Conservation (phyloP, 2,329 filamentous ascomycete genomes). For the Epichloe typhina region DNA sequence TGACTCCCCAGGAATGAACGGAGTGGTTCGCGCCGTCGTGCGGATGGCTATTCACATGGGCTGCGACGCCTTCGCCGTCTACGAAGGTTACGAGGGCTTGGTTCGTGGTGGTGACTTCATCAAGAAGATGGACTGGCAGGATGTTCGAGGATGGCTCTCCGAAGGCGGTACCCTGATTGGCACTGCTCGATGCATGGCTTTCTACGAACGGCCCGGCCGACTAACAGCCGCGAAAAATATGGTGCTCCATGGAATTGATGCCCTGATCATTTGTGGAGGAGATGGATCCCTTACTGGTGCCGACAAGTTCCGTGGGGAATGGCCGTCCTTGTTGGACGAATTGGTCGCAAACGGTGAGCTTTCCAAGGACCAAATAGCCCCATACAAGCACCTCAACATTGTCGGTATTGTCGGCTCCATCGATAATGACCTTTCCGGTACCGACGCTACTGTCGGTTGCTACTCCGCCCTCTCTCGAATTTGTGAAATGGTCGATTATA, state of each 20-base stretch:
- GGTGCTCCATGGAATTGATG: conserved; percentile 84
- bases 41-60: conserved; percentile 79
- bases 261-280: conserved; percentile 90
- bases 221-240: conserved; percentile 86
- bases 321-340: conserved; percentile 78
- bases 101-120: conserved; percentile 85
- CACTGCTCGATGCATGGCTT: conserved; percentile 83
- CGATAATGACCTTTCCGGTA: conserved; percentile 95
- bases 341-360: conserved; percentile 64
- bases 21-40: conserved; percentile 76
- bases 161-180: conserved; percentile 94
- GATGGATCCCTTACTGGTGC: conserved; percentile 93
- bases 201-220: conserved; percentile 78
- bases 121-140: conserved; percentile 76
- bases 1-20: conserved; percentile 92
- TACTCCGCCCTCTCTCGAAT: conserved; percentile 89
- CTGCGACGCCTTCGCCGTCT: conserved; percentile 69
- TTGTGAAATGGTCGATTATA: conserved; percentile 91
- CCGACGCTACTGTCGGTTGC: conserved; percentile 92
- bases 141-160: conserved; percentile 86
- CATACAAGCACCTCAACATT: conserved; percentile 83
- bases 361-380: conserved; percentile 54
- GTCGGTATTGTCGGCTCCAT: conserved; percentile 94
- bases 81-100: conserved; percentile 92
- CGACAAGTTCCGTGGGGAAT: conserved; percentile 84